Percentiles rank a stretch among this genome's conserved stretches.
Conservation (phyloP, 2,329 filamentous ascomycete species). For the Paraphoma sp. region DNA sequence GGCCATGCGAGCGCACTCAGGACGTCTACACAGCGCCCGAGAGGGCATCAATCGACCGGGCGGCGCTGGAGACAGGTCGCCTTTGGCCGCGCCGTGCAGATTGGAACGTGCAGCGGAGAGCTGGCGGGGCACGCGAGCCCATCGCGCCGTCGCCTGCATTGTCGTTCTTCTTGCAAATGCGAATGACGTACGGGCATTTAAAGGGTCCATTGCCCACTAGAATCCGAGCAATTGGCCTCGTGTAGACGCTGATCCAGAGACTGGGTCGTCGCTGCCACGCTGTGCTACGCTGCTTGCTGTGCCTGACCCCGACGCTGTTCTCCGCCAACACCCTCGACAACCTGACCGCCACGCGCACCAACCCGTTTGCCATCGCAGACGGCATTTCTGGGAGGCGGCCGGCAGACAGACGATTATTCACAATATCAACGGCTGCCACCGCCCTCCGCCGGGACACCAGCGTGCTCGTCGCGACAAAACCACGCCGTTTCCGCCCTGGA, state of each 20-base stretch:
- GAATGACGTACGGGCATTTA: slow-evolving; percentile 23
- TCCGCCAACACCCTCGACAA: slow-evolving; percentile 11
- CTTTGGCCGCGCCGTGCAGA: slow-evolving; percentile 3
- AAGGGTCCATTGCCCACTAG: slow-evolving; percentile 33
- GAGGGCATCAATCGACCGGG: neutral
- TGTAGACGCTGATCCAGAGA: slow-evolving; percentile 30
- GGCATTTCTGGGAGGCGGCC: slow-evolving; percentile 3
- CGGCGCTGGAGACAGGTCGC: slow-evolving; percentile 2
- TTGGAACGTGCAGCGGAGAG: slow-evolving; percentile 4
- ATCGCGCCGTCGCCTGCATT: slow-evolving; percentile 19
- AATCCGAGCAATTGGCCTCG: slow-evolving; percentile 34
- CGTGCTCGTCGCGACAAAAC: slow-evolving; percentile 14
- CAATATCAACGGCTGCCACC: slow-evolving; percentile 18
- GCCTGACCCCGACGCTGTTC: slow-evolving; percentile 17
- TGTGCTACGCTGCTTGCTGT: slow-evolving; percentile 16
- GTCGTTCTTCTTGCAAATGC: slow-evolving; percentile 17
- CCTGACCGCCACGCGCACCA: neutral
- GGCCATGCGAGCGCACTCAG: slow-evolving; percentile 9
- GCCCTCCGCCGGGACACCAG: slow-evolving; percentile 16
- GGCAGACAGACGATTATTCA: slow-evolving; percentile 17
- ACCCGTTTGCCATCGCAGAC: neutral
- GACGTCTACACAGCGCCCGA: slow-evolving; percentile 1
- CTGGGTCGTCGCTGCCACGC: slow-evolving; percentile 19
- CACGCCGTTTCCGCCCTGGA: slow-evolving; percentile 22
- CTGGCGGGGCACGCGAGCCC: slow-evolving; percentile 26